A percentile compares a stretch with the other conserved stretches of the same genome.
Evolutionary conservation across 208 protist species (phyloP).

Genomic region (Pavlovales sp.): DNA sequence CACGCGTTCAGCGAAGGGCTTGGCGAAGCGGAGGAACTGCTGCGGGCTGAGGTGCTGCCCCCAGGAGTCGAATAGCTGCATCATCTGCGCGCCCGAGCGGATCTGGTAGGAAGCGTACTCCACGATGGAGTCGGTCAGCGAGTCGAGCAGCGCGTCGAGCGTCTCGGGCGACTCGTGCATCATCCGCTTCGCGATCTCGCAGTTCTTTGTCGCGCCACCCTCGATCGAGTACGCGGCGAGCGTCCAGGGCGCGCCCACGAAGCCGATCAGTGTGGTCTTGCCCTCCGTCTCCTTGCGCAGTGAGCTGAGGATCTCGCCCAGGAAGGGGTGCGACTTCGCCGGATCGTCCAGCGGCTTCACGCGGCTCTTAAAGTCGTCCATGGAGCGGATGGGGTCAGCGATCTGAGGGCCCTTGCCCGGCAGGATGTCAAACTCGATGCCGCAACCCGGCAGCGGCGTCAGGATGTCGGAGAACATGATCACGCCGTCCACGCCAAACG

Average conservation of each 20-base stretch:
- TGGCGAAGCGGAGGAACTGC: slow-evolving; percentile 33
- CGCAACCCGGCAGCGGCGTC: slow-evolving; percentile 45
- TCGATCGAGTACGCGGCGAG: slow-evolving; percentile 38
- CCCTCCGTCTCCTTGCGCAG: slow-evolving; percentile 36
- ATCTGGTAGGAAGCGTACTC: slow-evolving; percentile 54
- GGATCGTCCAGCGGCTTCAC: slow-evolving; percentile 8
- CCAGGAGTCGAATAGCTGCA: slow-evolving; percentile 59
- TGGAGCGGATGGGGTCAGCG: slow-evolving; percentile 8
- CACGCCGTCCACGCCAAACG: slow-evolving; percentile 45
- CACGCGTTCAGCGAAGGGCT: slow-evolving; percentile 14
- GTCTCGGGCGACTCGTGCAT: slow-evolving; percentile 13
- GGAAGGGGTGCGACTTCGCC: not conserved
- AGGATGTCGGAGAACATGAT: slow-evolving; percentile 58
- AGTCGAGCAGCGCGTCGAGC: slow-evolving; percentile 19
- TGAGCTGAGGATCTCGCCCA: slow-evolving; percentile 5
- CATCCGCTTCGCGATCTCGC: slow-evolving; percentile 31
- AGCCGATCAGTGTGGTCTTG: slow-evolving; percentile 23
- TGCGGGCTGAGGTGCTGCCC: slow-evolving; percentile 44
- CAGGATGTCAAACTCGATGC: slow-evolving; percentile 53
- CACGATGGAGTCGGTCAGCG: slow-evolving; percentile 40
- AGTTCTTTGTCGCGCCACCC: slow-evolving; percentile 15
- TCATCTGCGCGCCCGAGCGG: slow-evolving; percentile 45
- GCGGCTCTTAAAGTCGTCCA: not conserved
- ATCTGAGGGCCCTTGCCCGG: slow-evolving; percentile 36
- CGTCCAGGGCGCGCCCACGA: slow-evolving; percentile 39